Evolutionary conservation across 2,329 filamentous ascomycete genomes (phyloP), one percentile per base, ranked within the genome.

Genomic region (Cladophialophora immunda): DNA sequence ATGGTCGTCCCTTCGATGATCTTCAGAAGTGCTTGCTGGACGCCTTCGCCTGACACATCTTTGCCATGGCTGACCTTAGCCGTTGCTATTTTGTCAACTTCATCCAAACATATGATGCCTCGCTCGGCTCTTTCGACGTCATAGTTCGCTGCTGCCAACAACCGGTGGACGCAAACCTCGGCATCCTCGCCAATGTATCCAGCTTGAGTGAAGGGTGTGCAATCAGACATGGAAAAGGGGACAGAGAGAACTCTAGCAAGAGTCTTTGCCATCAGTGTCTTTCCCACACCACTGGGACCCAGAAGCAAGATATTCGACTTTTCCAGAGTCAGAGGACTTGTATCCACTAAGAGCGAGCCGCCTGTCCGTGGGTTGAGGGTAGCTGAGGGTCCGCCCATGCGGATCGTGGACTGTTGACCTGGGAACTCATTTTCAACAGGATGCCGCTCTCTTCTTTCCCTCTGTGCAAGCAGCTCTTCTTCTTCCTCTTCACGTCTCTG

Each of bases 121-220:
- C 92, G 88, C 76, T 99, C 94, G 7, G 93, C 90, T 62, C 90
- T 89, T 66, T 89, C 88, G 30, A 95, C 87, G 72, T 97, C 92
- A 78, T 97, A 97, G 77, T 96, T 94, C 8, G 94, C 89, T 66
- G 96, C 93, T 63, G 96, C 92, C 9, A 99, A 84, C 29, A 99
- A 84, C 53, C 95, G 87, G 75, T 97, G 93, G 47, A 99, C 93
- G 73, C 94, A 97, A 0, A 92, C 90, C 76, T 99, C 95, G n/a
- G 94, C 94, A 76, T 99, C 95, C 76, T 98, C 94, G 32, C 95
- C 95, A 72, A 99, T 97, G 74, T 99, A 99, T 29, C 95, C 94
- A 4, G 94, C 94, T 80, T 97, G 94, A 0, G 94, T 98, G 70
- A 98, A 93, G 5, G 94, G 92, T 58, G 95, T 97, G 78, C 94